Percentiles rank a stretch among this genome's conserved stretches.
phyloP scores from a whole-genome alignment of 2,329 filamentous ascomycete genomes.

The Blastomyces emzantsi region DNA sequence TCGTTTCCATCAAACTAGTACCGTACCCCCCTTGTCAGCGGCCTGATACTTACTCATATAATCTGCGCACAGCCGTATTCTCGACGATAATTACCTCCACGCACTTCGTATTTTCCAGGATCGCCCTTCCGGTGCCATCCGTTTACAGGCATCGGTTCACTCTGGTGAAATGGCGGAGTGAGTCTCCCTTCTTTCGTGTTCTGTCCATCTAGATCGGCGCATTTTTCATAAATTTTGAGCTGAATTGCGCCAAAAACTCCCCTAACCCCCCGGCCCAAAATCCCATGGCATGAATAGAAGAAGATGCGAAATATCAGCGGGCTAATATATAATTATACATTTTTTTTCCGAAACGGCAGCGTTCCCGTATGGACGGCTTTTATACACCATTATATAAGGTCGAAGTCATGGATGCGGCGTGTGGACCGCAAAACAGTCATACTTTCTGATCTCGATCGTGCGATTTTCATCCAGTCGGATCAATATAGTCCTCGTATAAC shows the following conservation, averaged over 20 bases:
- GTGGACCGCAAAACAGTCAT: constrained; percentile 37
- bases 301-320: neutral
- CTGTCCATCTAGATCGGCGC: neutral
- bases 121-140: constrained; percentile 41
- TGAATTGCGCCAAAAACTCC: neutral
- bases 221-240: neutral
- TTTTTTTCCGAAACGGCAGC: constrained; percentile 19
- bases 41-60: constrained; percentile 11
- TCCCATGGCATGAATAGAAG: neutral
- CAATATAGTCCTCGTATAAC: constrained; percentile 40
- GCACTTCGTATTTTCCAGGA: constrained; percentile 49
- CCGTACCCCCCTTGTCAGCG: neutral
- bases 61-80: constrained; percentile 38
- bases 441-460: constrained; percentile 44
- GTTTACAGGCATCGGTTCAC: constrained; percentile 49
- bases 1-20: neutral
- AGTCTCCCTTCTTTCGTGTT: constrained; percentile 9
- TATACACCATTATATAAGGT: constrained; percentile 40
- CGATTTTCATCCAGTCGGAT: constrained; percentile 41
- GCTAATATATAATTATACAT: neutral
- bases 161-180: constrained; percentile 45
- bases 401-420: constrained; percentile 41
- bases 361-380: constrained; percentile 56
- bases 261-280: neutral
- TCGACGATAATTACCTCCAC: constrained; percentile 45